Base-by-base conservation (phyloP, 495 filamentous ascomycete species). In the Penicillium ucsense region DNA sequence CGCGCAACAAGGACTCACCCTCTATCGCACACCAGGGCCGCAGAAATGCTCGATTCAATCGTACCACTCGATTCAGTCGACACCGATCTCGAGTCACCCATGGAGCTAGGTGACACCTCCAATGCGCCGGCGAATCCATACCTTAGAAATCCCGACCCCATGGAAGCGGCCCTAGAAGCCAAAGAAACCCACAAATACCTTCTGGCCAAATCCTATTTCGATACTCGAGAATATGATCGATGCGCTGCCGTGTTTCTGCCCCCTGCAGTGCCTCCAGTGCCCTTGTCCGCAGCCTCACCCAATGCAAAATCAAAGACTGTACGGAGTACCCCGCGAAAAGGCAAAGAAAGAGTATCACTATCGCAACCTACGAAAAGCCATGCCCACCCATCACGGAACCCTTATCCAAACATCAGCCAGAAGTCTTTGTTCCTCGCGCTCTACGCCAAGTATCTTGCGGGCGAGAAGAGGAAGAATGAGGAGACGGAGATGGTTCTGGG, bases 401-500 rank as follows among this genome's bases (percentile, higher is more conserved):
- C 62, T 3, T 69, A 80, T 37, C 79, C 77, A 6, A 67, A 58
- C 5, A 58, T 95, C 47, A 95, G 89, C 64, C 88, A 95, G 61
- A 91, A 88, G 59, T 84, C 89, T 10, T 60, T 95, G n/a, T 99
- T 99, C 59, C 73, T 99, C 34, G 83, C 88, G 1, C 72, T 97
- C 9, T 99, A 99, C 54, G 86, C 94, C 20, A 94, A 88, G 50
- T 89, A 85, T 57, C 77, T 99, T 45, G 83, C 91, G 1, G 94
- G 94, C 3, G 94, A 97, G 70, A 99, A 99, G 71, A 79, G 85
- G 43, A 94, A 88, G 63, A 85, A 95, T 61, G 94, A 99, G 59
- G 94, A 96, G 32, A 86, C 86, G 29, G 94, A 99, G 68, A 97
- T 95, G 88, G 85, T 99, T 5, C 75, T 99, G 62, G 94, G 94